Percentiles rank a stretch among this genome's conserved stretches.
Conservation (phyloP, 176 grass and related monocot species). For the Chrysopogon serrulatus region DNA sequence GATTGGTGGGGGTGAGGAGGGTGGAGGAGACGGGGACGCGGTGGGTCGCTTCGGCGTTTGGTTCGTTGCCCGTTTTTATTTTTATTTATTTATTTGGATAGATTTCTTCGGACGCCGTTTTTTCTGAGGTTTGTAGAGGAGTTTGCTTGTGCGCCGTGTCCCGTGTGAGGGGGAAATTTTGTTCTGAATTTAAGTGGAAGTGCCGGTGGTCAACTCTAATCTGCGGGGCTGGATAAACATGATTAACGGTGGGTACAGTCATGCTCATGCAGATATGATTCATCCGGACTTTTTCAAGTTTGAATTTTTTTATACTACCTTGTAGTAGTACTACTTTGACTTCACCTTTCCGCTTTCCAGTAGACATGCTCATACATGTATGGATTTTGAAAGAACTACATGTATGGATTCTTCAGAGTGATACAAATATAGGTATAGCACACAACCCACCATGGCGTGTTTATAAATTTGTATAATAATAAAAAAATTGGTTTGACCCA, state of each 20-base stretch:
- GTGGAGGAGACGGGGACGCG: not conserved
- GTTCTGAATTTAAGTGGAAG: not conserved
- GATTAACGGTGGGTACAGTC: not conserved
- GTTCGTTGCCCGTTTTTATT: slow-evolving; percentile 16
- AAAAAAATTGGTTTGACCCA: too few species aligned
- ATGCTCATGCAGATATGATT: not conserved
- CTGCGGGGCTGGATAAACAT: not conserved
- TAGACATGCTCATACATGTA: too few species aligned
- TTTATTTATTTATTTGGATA: not conserved
- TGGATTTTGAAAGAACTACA: too few species aligned
- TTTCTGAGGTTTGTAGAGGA: not conserved
- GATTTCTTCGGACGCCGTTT: not conserved
- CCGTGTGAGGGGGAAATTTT: not conserved
- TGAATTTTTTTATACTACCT: not conserved
- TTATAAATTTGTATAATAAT: too few species aligned
- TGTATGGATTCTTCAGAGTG: too few species aligned
- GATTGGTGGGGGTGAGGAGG: too few species aligned
- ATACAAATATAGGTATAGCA: too few species aligned
- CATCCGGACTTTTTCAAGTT: not conserved
- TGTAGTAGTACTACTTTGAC: too few species aligned
- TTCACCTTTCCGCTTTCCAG: not conserved
- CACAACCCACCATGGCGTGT: too few species aligned
- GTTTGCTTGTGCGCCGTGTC: slow-evolving; percentile 17
- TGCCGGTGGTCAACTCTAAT: slow-evolving; percentile 2
- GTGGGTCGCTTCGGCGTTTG: slow-evolving; percentile 30